These are phyloP conservation scores for Ophiostoma sp. DNA, from an alignment of 2,329 filamentous ascomycete genomes.

Conservation along the genomic window DNA sequence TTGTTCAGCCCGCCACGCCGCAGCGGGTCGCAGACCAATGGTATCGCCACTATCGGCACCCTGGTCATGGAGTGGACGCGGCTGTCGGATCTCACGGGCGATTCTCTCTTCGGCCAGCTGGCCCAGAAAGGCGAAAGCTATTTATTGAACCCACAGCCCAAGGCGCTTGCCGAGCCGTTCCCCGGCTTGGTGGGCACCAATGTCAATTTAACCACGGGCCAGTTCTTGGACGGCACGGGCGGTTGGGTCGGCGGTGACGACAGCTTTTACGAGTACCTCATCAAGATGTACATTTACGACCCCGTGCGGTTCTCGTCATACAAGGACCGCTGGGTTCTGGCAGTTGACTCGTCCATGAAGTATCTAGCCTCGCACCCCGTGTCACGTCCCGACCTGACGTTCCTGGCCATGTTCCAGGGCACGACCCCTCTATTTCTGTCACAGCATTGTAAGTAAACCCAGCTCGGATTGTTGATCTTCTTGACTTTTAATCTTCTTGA, in stretches of 20 bases:
- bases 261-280: constrained; percentile 82
- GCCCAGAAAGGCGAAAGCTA: constrained; percentile 64
- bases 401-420: constrained; percentile 55
- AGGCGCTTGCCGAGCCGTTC: constrained; percentile 57
- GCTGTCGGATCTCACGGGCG: constrained; percentile 67
- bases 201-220: constrained; percentile 59
- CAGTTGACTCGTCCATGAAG: constrained; percentile 69
- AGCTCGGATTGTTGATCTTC: no score
- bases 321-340: constrained; percentile 67
- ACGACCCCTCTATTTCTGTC: constrained; percentile 42
- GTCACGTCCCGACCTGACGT: constrained; percentile 65
- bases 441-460: constrained; percentile 42
- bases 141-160: constrained; percentile 61
- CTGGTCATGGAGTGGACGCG: constrained; percentile 80
- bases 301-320: constrained; percentile 57
- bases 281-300: constrained; percentile 88
- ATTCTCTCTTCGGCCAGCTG: constrained; percentile 60
- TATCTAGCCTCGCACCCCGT: constrained; percentile 65
- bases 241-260: constrained; percentile 75
- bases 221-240: constrained; percentile 61
- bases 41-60: constrained; percentile 70
- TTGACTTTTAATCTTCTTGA: neutral
- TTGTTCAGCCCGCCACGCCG: constrained; percentile 50
- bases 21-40: constrained; percentile 55
- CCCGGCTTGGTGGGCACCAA: constrained; percentile 68